These are phyloP conservation scores for Saraca asoca DNA, from an alignment of 331 rosid species.

Conservation along the genomic window DNA sequence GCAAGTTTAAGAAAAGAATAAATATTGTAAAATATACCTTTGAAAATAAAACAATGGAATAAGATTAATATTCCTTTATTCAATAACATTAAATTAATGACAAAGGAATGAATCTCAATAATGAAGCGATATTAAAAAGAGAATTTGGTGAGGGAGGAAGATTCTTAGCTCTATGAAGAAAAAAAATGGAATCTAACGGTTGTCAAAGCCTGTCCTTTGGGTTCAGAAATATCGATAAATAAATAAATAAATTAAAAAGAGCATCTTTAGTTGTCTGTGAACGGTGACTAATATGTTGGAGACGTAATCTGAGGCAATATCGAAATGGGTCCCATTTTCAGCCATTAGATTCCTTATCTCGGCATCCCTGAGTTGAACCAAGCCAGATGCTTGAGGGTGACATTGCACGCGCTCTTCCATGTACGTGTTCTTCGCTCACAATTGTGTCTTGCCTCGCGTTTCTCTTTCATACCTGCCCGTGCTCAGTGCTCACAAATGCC, in stretches of 20 bases:
- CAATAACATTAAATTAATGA: background rate
- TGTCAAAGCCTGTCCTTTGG: slow-evolving; percentile 56
- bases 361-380: slow-evolving; percentile 26
- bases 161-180: slow-evolving; percentile 59
- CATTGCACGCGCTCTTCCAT: slow-evolving; percentile 24
- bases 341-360: slow-evolving; percentile 69
- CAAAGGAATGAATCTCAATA: slow-evolving; percentile 36
- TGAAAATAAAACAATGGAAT: no score
- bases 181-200: slow-evolving; percentile 63
- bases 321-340: slow-evolving; percentile 47
- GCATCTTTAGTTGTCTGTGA: slow-evolving; percentile 51
- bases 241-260: slow-evolving; percentile 20
- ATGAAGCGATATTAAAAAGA: slow-evolving; percentile 17
- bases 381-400: slow-evolving; percentile 28
- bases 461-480: no score
- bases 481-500: no score
- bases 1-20: slow-evolving; percentile 43
- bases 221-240: background rate
- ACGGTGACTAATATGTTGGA: no score
- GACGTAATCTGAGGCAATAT: slow-evolving; percentile 53
- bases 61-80: slow-evolving; percentile 19
- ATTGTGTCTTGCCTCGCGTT: background rate
- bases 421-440: background rate
- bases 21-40: background rate
- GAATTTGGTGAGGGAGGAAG: slow-evolving; percentile 50